Evolutionary conservation across 2,329 filamentous ascomycete genomes (phyloP).

Genomic region (Paracoccidioides lutzii): DNA sequence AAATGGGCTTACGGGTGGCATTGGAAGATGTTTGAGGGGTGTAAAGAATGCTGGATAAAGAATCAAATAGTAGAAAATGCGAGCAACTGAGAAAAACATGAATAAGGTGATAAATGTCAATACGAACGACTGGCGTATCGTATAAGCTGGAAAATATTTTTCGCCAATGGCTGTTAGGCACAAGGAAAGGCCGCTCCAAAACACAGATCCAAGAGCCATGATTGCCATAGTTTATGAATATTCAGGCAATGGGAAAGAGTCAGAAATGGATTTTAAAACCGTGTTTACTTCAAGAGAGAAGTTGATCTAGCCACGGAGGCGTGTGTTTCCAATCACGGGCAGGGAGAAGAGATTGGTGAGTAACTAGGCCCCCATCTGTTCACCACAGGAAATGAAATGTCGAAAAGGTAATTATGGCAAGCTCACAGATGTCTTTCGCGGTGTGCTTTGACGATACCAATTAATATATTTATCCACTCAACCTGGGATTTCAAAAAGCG

Average conservation of each 20-base stretch:
- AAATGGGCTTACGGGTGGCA: conserved; percentile 33
- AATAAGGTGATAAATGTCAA: conserved; percentile 6
- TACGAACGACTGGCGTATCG: neutral
- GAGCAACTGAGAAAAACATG: neutral
- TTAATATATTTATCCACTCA: no score
- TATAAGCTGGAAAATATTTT: conserved; percentile 1
- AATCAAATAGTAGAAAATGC: conserved; percentile 26
- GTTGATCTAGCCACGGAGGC: no score
- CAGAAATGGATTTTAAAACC: neutral
- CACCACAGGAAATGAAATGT: no score
- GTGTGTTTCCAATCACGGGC: no score
- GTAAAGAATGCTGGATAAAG: conserved; percentile 48
- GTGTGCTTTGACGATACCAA: no score
- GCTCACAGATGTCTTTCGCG: no score
- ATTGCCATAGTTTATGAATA: neutral
- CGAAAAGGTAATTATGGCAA: no score
- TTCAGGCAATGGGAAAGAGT: neutral
- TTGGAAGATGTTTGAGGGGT: conserved; percentile 45
- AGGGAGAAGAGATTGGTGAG: no score
- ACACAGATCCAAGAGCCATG: neutral
- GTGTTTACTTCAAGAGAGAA: no score
- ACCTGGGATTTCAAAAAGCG: no score
- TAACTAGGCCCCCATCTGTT: no score
- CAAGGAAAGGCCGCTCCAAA: neutral
- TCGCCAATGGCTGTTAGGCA: neutral